Evolutionary conservation across 257 asterid genomes (phyloP).

Genomic region (Scutellaria galericulata): DNA sequence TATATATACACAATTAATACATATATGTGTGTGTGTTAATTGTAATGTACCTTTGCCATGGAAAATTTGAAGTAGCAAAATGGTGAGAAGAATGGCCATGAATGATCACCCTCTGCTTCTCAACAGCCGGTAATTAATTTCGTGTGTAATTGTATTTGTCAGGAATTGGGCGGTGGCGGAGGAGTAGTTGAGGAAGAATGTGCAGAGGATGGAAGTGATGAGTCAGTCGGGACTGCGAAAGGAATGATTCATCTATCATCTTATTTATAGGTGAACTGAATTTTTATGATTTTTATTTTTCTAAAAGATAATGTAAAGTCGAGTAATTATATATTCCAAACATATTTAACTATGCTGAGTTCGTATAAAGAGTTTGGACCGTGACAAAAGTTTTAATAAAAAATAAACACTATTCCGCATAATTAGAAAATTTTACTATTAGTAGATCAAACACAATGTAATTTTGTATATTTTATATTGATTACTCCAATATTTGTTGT

Average conservation of each 20-base stretch:
- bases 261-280: background rate
- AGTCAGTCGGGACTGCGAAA: background rate
- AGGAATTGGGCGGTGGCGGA: slow-evolving; percentile 2
- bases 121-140: background rate
- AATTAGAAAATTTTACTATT: no score
- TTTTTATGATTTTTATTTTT: no score
- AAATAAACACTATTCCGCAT: no score
- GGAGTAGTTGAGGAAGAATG: background rate
- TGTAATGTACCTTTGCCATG: slow-evolving; percentile 29
- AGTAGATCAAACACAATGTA: no score
- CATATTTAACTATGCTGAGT: no score
- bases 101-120: background rate
- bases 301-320: no score
- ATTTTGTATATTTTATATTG: no score
- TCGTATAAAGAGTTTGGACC: no score
- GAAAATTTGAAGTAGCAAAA: slow-evolving; percentile 28
- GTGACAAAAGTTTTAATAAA: no score
- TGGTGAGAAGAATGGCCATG: slow-evolving; percentile 22
- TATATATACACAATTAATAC: background rate
- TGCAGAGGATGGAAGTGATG: background rate
- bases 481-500: no score
- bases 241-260: background rate
- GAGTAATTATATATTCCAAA: no score
- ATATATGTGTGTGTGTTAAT: no score
- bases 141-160: background rate